phyloP scores from a whole-genome alignment of 352 stramenopile genomes.

The Phytophthora chlamydospora region DNA sequence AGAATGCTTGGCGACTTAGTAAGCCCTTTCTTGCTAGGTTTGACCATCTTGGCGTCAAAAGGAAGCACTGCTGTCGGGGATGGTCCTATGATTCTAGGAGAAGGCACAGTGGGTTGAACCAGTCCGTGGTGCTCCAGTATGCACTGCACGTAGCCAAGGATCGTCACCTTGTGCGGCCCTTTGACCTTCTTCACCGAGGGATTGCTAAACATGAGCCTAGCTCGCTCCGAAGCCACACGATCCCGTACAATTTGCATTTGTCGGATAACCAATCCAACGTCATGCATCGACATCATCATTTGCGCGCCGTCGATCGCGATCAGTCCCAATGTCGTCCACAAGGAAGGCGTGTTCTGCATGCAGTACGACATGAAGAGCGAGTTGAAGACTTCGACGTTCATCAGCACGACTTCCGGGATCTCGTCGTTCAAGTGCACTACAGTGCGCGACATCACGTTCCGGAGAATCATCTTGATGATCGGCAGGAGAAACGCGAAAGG shows the following conservation, averaged over 20 bases:
- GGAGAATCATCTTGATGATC: constrained; percentile 36
- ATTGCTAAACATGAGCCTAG: background rate
- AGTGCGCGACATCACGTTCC: constrained; percentile 25
- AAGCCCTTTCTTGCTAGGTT: background rate
- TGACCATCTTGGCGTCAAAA: background rate
- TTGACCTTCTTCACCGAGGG: background rate
- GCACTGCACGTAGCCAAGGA: background rate
- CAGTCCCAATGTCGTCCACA: constrained; percentile 30
- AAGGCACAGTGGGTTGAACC: background rate
- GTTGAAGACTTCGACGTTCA: constrained; percentile 56
- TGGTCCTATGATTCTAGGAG: background rate
- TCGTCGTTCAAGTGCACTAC: constrained; percentile 30
- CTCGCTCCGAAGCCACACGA: background rate
- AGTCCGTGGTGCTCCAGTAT: constrained; percentile 8
- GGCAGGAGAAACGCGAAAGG: constrained; percentile 35
- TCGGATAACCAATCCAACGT: constrained; percentile 20
- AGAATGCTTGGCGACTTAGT: too few species aligned
- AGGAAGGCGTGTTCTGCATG: constrained; percentile 45
- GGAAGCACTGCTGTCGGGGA: constrained; percentile 4
- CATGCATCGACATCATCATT: constrained; percentile 20
- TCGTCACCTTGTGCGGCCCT: background rate
- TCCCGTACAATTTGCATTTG: constrained; percentile 6
- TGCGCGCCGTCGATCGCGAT: constrained; percentile 31
- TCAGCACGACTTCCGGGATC: constrained; percentile 36
- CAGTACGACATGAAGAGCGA: constrained; percentile 49